A percentile compares a stretch with the other conserved stretches of the same genome.
phyloP scores from a whole-genome alignment of 2,329 filamentous ascomycete genomes.

The Byssochlamys sp. region DNA sequence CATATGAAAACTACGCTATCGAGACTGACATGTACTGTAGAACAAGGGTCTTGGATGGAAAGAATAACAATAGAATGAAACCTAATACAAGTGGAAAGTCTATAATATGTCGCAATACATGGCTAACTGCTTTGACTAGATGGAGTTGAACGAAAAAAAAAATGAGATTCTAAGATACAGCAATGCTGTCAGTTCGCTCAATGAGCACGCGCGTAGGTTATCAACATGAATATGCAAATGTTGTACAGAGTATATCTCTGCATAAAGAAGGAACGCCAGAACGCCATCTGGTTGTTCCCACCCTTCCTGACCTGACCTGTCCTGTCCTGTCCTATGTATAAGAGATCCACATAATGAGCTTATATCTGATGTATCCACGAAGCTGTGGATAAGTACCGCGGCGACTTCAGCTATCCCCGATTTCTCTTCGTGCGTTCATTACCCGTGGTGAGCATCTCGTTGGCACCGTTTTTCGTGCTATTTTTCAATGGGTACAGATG shows the following conservation, averaged over 20 bases:
- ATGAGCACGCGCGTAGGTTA: conserved; percentile 5
- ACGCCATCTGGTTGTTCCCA: neutral
- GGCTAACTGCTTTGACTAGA: neutral
- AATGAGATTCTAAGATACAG: neutral
- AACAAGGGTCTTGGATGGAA: too few species aligned
- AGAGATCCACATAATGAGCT: neutral
- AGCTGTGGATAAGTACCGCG: neutral
- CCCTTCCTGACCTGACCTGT: neutral
- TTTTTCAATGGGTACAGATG: conserved; percentile 30
- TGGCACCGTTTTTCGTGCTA: conserved; percentile 7
- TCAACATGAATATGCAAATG: conserved; percentile 3
- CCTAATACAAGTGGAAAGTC: too few species aligned
- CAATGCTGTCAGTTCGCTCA: neutral
- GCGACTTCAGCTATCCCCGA: neutral
- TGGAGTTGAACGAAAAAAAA: neutral
- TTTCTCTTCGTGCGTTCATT: conserved; percentile 5
- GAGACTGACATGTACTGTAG: too few species aligned
- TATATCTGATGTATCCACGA: neutral
- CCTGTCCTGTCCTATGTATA: neutral
- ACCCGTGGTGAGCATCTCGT: conserved; percentile 17
- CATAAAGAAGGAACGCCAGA: neutral
- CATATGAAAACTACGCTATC: too few species aligned
- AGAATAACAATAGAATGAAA: too few species aligned
- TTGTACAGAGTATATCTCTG: neutral
- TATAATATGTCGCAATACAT: neutral